Base-by-base conservation (phyloP, 495 filamentous ascomycete genomes). In the Penicillium ochrochloron region DNA sequence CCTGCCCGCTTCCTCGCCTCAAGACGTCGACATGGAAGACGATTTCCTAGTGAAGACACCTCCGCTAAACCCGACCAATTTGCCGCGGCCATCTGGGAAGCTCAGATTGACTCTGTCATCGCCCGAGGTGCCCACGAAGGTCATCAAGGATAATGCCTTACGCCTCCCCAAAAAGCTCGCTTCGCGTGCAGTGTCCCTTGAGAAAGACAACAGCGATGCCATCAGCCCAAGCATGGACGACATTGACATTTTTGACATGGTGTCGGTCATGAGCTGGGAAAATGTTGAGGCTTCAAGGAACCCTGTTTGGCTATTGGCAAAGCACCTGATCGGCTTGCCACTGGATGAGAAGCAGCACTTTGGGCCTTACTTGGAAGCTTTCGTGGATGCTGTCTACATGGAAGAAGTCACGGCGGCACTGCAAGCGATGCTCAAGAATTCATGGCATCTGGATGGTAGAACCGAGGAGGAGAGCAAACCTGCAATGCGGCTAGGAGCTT, bases 401-500 rank as follows among this genome's bases (percentile, higher is more conserved):
- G 63, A 68, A 9, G 23, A 41, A 12, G 54, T 63, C 12, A 39
- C 54, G 17, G 60, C 59, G 4, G 62, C 53, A 1, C 35, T 70
- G 27, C 33, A 46, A 33, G 53, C 60, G 9, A 66, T 70, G 66
- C 21, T 46, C 2, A 19, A 63, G 4, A 48, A 70, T 35, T 2
- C 57, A 25, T 15, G 15, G 8, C n/a, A 17, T 3, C 17, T 66
- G 1, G 34, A 54, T 2, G 62, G 19, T 8, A 21, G 33, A 31
- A 60, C 53, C 10, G 14, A 52, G 1, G 57, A 57, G 1, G 56
- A 70, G 2, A 66, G 46, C 29, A 39, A 56, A 12, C 19, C 66
- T 4, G 55, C 75, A 23, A 76, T 81, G 73, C 73, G 74, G 2
- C 66, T 74, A 8, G 72, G 73, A 2, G 65, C 71, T 15, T 68